Conservation (phyloP, 306 rosid species). For the Benincasa hispida region DNA sequence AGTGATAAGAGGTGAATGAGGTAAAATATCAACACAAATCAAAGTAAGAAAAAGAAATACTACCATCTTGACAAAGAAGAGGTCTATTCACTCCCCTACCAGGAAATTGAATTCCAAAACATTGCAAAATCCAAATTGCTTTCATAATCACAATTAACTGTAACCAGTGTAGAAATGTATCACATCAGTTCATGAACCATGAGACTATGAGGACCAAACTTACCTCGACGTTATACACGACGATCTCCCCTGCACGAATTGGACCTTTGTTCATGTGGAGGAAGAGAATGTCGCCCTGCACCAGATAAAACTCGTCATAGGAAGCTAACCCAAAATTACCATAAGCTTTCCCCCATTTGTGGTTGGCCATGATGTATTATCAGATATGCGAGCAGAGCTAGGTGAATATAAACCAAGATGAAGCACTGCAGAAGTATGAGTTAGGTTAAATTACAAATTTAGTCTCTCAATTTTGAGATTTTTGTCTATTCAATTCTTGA, state of each 20-base stretch:
- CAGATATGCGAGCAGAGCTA: background rate
- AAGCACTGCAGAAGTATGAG: background rate
- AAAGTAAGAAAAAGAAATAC: background rate
- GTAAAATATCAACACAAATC: background rate
- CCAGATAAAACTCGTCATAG: background rate
- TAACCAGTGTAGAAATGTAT: background rate
- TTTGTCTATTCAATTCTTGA: background rate
- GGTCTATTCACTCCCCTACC: background rate
- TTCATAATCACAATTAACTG: background rate
- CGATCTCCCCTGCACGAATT: conserved; percentile 59
- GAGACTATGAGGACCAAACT: background rate
- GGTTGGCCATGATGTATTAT: background rate
- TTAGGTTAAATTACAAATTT: background rate
- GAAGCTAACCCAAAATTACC: background rate
- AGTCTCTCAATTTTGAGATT: background rate
- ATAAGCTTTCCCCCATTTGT: background rate
- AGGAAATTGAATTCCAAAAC: background rate
- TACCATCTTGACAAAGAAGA: background rate
- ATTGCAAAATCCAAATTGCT: background rate
- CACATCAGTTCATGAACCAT: background rate
- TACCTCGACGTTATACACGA: conserved; percentile 58
- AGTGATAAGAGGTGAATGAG: background rate
- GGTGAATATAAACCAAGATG: background rate
- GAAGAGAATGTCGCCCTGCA: conserved; percentile 64
- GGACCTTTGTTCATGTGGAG: conserved; percentile 51